Base-by-base conservation (phyloP, 73 alveolate species). In the Uronychia binucleata region DNA sequence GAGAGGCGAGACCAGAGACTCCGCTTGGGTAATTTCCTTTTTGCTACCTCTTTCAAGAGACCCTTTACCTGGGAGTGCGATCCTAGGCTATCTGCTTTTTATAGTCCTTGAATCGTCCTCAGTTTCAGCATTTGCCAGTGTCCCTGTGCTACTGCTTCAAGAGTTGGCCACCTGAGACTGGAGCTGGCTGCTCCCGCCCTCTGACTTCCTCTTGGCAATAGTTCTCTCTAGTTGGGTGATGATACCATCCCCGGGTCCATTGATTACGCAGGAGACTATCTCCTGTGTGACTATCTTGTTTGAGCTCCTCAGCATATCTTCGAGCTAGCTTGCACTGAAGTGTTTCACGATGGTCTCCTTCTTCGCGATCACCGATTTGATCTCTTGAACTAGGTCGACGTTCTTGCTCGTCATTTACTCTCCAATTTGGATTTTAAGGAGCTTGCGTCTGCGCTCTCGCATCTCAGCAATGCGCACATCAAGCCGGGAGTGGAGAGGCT, bases 331-430 rank as follows among this genome's bases (percentile, higher is more conserved):
- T 5, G 84, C 8, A 19, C 26, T 11, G 32, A 57, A 77, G 8
- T 77, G 84, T 57, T 1, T 28, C 29, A 0, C 31, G 30, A 57
- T 0, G 25, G 29, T 34, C 26, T 57, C 67, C 19, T 46, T 46
- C 67, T 19, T 5, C 19, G 67, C 5, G 5, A 46, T 46, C 19
- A 46, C n/a, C 67, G 5, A 46, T 19, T 46, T 46, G n/a, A 46
- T 5, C 31, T 81, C 90, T 11, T 83, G 57, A 26, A 58, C 84
- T n/a, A 85, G 57, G 29, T 85, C 91, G 81, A 85, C 27, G 57
- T 29, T 77, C 86, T 85, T n/a, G 80, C 86, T 29, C 77, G 77
- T 85, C 57, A 30, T 46, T 77, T 75, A 77, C 35, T 32, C 31
- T 11, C 5, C 5, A 5, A 46, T 5, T 5, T 77, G 33, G 33